A percentile compares a stretch with the other conserved stretches of the same genome.
phyloP scores from a whole-genome alignment of 208 protist genomes.

The Leishmania tropica region DNA sequence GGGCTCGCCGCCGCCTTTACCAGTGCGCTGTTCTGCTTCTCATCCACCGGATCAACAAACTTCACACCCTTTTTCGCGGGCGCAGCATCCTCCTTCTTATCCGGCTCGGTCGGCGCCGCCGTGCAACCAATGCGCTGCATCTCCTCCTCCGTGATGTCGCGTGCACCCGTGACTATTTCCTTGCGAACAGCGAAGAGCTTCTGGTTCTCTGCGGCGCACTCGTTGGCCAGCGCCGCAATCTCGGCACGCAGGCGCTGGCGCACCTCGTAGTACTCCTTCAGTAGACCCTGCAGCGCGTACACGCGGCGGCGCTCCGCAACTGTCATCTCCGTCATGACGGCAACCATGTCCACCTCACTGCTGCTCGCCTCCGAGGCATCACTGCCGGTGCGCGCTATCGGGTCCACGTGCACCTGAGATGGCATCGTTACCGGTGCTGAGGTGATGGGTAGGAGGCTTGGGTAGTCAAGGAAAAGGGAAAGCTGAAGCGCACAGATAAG shows the following conservation, averaged over 20 bases:
- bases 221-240: conserved; percentile 37
- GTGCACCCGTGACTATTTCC: conserved; percentile 58
- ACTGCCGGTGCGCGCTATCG: conserved; percentile 37
- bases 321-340: conserved; percentile 58
- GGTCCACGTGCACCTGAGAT: conserved; percentile 26
- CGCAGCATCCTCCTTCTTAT: conserved; percentile 11
- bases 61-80: conserved; percentile 45
- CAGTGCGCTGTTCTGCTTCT: conserved; percentile 32
- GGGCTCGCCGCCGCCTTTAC: conserved; percentile 37
- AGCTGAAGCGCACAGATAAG: background rate
- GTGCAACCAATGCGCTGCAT: conserved; percentile 17
- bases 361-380: conserved; percentile 13
- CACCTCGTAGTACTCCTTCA: conserved; percentile 50
- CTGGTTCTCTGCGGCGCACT: conserved; percentile 22
- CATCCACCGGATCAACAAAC: conserved; percentile 47
- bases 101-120: background rate
- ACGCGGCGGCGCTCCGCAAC: conserved; percentile 50
- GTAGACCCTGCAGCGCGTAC: conserved; percentile 65
- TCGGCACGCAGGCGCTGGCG: conserved; percentile 43
- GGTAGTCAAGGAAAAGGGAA: background rate
- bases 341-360: conserved; percentile 58
- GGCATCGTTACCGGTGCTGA: conserved; percentile 7
- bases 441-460: background rate
- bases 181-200: conserved; percentile 42
- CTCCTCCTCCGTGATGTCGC: conserved; percentile 75